Evolutionary conservation across 331 rosid species (phyloP).

Genomic region (Quercus phellos): DNA sequence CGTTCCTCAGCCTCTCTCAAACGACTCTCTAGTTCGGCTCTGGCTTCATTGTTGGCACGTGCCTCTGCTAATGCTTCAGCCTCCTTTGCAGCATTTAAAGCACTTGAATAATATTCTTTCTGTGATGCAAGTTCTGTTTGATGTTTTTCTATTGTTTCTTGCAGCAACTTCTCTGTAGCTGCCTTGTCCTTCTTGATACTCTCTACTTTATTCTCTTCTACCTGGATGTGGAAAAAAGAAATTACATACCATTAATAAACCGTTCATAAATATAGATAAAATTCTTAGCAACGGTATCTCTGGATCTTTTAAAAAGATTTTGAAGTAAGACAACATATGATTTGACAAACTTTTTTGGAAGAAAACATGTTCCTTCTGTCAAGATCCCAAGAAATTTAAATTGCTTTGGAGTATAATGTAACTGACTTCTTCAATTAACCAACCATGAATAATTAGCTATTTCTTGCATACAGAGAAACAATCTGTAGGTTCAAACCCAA

Average conservation of each 20-base stretch:
- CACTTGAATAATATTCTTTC: conserved; percentile 80
- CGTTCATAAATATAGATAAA: background rate
- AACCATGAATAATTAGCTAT: background rate
- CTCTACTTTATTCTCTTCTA: conserved; percentile 96
- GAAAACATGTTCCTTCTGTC: background rate
- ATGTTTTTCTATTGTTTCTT: conserved; percentile 90
- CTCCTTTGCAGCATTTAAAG: conserved; percentile 93
- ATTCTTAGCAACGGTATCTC: background rate
- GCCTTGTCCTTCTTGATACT: conserved; percentile 90
- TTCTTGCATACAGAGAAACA: background rate
- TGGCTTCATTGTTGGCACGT: conserved; percentile 84
- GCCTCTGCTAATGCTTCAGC: conserved; percentile 94
- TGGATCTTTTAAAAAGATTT: background rate
- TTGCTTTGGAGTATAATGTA: background rate
- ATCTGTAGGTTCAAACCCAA: background rate
- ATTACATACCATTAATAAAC: conserved; percentile 23
- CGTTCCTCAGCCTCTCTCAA: conserved; percentile 88
- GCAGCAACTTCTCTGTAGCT: conserved; percentile 89
- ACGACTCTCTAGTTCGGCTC: conserved; percentile 84
- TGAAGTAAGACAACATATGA: background rate
- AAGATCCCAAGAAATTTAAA: background rate
- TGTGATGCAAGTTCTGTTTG: conserved; percentile 80
- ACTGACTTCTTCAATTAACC: background rate
- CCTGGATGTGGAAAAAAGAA: conserved; percentile 34
- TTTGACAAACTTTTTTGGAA: no score